Base-by-base conservation (phyloP, 1,284 basidiomycete genomes). In the Hemileia vastatrix region DNA sequence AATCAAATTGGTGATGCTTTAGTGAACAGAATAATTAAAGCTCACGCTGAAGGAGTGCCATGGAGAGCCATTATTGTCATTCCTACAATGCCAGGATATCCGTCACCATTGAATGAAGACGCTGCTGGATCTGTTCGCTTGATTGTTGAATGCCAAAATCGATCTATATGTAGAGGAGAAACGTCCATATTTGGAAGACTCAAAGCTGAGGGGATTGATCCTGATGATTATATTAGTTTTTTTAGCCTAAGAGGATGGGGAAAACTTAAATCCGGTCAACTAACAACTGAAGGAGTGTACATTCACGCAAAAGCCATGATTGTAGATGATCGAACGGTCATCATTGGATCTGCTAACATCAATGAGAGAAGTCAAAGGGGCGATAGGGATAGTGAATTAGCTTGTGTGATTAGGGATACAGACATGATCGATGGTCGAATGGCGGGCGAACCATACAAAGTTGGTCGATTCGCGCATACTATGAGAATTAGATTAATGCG, bases 311-410 rank as follows among this genome's bases (percentile, higher is more conserved):
- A 91, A 79, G 82, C 86, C 27, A 93, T 94, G 80, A 86, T 98
- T 59, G 91, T 97, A 8, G 95, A 98, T 75, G 94, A 99, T 73
- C 86, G 92, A 33, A 80, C 95, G 48, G 93, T 86, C n/a, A 90
- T 98, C 67, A 96, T 96, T 69, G 94, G 94, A n/a, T 95, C 92
- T 63, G 94, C 94, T 18, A 98, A 98, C 76, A 94, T 98, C 80
- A 98, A 99, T 74, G 94, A 99, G 77, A 84, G 94, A 33, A 94
- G 90, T 32, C 90, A 92, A 76, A 82, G 90, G 21, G 94, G 94
- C 43, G 94, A 98, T 76, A 86, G 95, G 48, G 94, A 99, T 77
- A 96, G 93, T 4, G 94, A 99, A 75, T 78, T 98, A 19, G 89
- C 92, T 3, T 86, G 88, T 45, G 84, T 98, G 51, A 87, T 98